Percentiles rank a stretch among this genome's conserved stretches.
phyloP scores from a whole-genome alignment of 108 stramenopile species.

The Skeletonema grethae region DNA sequence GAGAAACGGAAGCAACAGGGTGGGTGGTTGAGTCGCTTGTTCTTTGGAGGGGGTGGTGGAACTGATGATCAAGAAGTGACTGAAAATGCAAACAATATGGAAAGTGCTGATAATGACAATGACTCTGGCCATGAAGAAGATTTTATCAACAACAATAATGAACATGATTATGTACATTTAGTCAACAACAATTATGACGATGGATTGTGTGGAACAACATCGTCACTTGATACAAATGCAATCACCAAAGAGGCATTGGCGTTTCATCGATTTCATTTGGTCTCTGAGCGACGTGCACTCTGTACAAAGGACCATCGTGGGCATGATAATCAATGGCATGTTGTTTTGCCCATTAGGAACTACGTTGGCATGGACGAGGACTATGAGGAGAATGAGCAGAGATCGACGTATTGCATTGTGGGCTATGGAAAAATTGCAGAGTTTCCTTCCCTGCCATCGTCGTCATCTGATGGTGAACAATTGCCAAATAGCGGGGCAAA shows the following conservation, averaged over 20 bases:
- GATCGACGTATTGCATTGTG: constrained; percentile 21
- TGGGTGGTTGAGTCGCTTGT: constrained; percentile 29
- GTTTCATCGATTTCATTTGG: constrained; percentile 48
- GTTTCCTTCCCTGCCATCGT: constrained; percentile 12
- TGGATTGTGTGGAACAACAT: constrained; percentile 11
- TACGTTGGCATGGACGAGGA: constrained; percentile 20
- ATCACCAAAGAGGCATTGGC: constrained; percentile 23
- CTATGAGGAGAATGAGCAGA: background rate
- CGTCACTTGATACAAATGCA: constrained; percentile 3
- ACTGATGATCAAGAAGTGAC: background rate
- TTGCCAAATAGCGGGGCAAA: constrained; percentile 2
- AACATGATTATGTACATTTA: background rate
- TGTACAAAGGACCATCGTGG: background rate
- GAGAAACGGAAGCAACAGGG: constrained; percentile 3
- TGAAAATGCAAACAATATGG: background rate
- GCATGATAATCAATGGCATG: constrained; percentile 8
- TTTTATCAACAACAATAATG: background rate
- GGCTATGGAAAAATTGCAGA: constrained; percentile 36
- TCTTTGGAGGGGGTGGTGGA: constrained; percentile 10
- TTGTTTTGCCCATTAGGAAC: constrained; percentile 26
- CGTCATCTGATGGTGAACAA: background rate
- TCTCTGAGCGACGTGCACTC: constrained; percentile 32
- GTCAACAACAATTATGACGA: constrained; percentile 7
- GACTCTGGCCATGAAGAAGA: background rate
- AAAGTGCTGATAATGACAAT: background rate